Conservation (phyloP, 176 grass and related monocot genomes). For the Triticum monococcum region DNA sequence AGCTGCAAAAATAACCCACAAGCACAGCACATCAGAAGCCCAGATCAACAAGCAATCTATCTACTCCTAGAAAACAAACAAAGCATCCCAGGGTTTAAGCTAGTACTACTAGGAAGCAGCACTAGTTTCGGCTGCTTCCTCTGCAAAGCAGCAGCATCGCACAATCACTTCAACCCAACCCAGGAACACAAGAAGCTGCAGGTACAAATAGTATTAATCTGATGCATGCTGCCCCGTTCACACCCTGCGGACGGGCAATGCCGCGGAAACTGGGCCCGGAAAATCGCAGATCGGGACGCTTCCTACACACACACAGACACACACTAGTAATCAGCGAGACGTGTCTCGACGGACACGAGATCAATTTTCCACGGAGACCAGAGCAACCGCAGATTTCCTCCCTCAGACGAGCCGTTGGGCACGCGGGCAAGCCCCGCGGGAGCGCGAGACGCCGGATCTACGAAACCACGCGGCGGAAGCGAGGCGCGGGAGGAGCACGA, state of each 20-base stretch:
- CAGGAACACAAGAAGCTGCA: too few relatives aligned
- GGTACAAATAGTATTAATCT: not conserved
- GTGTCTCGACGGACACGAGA: too few relatives aligned
- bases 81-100: conserved; percentile 21
- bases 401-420: too few relatives aligned
- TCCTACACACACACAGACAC: too few relatives aligned
- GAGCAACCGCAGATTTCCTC: not conserved
- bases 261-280: not conserved
- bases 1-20: conserved; percentile 42
- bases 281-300: not conserved
- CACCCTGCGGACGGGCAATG: not conserved
- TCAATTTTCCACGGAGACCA: not conserved
- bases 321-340: not conserved
- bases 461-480: not conserved
- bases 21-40: conserved; percentile 3
- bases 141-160: not conserved
- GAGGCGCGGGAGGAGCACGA: too few relatives aligned
- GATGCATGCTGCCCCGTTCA: not conserved
- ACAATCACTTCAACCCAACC: not conserved
- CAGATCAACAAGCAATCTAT: not conserved
- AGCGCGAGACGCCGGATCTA: not conserved
- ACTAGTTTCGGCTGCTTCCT: not conserved
- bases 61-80: conserved; percentile 8
- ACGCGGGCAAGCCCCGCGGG: too few relatives aligned
- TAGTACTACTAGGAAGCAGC: not conserved